Percentiles rank a stretch among this genome's conserved stretches.
Evolutionary conservation across 2,329 filamentous ascomycete species (phyloP).

Genomic region (Alternaria sp.): DNA sequence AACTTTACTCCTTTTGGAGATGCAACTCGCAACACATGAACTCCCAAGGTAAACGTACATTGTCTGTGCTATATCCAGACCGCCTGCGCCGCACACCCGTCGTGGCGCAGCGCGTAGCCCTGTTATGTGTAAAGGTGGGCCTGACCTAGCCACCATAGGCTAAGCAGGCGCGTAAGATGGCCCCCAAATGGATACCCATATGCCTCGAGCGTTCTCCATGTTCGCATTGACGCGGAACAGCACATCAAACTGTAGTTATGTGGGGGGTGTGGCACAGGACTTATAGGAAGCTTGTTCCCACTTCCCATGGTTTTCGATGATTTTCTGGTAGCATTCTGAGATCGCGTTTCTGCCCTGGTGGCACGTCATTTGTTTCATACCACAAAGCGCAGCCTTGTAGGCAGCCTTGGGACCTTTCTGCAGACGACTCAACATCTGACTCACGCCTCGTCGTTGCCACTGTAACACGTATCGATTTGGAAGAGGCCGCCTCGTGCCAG

Average conservation of each 20-base stretch:
- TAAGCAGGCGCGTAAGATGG: conserved; percentile 18
- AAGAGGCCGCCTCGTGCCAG: conserved; percentile 6
- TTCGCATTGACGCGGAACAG: conserved; percentile 18
- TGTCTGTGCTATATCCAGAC: background rate
- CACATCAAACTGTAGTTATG: conserved; percentile 7
- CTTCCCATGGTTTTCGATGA: background rate
- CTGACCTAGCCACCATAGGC: conserved; percentile 8
- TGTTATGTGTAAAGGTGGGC: conserved; percentile 6
- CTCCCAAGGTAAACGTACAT: background rate
- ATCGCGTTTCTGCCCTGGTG: background rate
- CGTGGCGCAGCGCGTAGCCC: conserved; percentile 23
- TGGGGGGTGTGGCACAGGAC: conserved; percentile 7
- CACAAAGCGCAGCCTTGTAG: conserved; percentile 19
- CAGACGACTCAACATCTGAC: conserved; percentile 11
- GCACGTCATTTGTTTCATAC: conserved; percentile 12
- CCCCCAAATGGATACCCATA: conserved; percentile 7
- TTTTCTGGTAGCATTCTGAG: background rate
- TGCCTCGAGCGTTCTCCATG: conserved; percentile 1
- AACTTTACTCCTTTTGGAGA: background rate
- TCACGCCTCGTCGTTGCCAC: conserved; percentile 16
- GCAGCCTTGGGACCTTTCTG: conserved; percentile 9
- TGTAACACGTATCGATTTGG: background rate
- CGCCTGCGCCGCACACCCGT: conserved; percentile 27
- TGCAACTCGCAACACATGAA: background rate
- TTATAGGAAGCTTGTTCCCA: conserved; percentile 9